Evolutionary conservation across 1,284 basidiomycete genomes (phyloP).

Genomic region (Fomes fomentarius): DNA sequence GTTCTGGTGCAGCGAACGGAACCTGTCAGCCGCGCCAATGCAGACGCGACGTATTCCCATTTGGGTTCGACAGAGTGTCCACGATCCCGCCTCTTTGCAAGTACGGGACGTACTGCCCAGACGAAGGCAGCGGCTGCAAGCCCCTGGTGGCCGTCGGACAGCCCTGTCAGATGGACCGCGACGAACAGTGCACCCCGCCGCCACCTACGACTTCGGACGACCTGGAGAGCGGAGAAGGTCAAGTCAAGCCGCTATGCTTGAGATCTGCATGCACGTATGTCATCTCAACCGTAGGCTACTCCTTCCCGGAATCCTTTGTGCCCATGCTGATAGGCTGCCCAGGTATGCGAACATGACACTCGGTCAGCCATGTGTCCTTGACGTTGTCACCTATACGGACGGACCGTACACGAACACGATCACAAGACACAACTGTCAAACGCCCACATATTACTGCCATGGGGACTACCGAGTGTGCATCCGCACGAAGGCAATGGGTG

Average conservation of each 20-base stretch:
- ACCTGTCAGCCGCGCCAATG: constrained; percentile 55
- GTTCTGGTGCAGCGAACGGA: constrained; percentile 45
- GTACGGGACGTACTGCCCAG: constrained; percentile 66
- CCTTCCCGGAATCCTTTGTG: too few species aligned
- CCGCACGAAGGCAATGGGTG: constrained; percentile 46
- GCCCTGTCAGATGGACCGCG: constrained; percentile 69
- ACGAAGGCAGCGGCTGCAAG: constrained; percentile 68
- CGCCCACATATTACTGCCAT: constrained; percentile 63
- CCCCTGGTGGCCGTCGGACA: constrained; percentile 48
- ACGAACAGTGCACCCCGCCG: constrained; percentile 67
- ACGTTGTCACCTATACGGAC: constrained; percentile 64
- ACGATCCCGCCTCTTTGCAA: constrained; percentile 61
- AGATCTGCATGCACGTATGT: constrained; percentile 65
- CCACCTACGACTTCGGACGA: constrained; percentile 42
- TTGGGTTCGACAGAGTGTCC: constrained; percentile 49
- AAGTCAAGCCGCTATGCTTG: constrained; percentile 65
- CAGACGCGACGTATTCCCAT: constrained; percentile 67
- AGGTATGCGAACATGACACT: constrained; percentile 63
- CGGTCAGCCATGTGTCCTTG: constrained; percentile 58
- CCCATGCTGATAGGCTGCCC: background rate
- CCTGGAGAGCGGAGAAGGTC: constrained; percentile 47
- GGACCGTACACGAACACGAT: constrained; percentile 54
- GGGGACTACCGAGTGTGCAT: constrained; percentile 47
- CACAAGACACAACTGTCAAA: constrained; percentile 62
- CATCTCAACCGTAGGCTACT: too few species aligned